Evolutionary conservation across 2,329 filamentous ascomycete genomes (phyloP).

Genomic region (Aspergillus sergii): DNA sequence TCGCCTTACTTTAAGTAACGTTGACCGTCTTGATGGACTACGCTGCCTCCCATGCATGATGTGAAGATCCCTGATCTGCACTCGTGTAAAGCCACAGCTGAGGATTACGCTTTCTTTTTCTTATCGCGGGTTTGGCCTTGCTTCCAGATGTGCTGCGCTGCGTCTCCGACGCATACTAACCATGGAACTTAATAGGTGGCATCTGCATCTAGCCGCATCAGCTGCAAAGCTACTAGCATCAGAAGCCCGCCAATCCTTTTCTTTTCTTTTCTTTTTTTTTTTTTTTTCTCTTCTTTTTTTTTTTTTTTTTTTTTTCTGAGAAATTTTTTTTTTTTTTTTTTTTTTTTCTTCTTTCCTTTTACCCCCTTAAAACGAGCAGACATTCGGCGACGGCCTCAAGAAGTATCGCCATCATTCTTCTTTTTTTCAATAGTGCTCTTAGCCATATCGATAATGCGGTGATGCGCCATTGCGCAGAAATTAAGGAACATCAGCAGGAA

Average conservation of each 20-base stretch:
- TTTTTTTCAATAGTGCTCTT: not conserved
- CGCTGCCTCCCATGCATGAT: conserved; percentile 22
- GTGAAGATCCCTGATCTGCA: conserved; percentile 16
- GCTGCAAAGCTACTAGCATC: conserved; percentile 22
- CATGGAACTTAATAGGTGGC: conserved; percentile 24
- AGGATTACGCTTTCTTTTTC: conserved; percentile 19
- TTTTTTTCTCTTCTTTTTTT: not conserved
- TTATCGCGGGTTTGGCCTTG: conserved; percentile 5
- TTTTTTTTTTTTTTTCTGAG: conserved; percentile 2
- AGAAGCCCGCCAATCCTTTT: conserved; percentile 11
- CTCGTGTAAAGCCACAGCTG: conserved; percentile 20
- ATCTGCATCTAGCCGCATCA: conserved; percentile 27
- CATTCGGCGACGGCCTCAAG: not conserved
- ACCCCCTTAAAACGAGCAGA: not conserved
- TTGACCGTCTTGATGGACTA: conserved; percentile 22
- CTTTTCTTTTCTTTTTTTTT: not conserved
- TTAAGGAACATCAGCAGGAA: conserved; percentile 5
- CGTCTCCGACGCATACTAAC: conserved; percentile 19
- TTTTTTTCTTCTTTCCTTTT: not conserved
- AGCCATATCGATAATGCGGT: not conserved
- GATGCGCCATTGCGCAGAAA: conserved; percentile 4
- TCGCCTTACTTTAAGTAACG: conserved; percentile 26
- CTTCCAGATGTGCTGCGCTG: conserved; percentile 16
- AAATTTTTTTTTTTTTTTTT: not conserved
- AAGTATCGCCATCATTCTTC: not conserved